Conservation (phyloP, 371 early-diverging fungal species). For the Nematocida ironsii region DNA sequence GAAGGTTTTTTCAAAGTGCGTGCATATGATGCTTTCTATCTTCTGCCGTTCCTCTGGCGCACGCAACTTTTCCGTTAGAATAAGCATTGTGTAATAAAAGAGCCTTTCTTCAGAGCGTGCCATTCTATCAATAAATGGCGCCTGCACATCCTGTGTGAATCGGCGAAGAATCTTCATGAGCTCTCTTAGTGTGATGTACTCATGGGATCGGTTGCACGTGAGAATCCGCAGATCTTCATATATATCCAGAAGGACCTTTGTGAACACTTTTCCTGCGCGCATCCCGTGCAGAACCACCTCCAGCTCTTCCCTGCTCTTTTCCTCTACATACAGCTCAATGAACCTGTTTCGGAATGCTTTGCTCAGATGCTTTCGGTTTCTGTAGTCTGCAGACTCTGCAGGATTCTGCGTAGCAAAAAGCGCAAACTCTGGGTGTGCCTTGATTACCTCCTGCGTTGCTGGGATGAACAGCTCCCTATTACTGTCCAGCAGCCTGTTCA, state of each 20-base stretch:
- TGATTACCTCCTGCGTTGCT: conserved; percentile 87
- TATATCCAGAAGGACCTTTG: conserved; percentile 21
- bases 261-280: conserved; percentile 50
- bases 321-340: conserved; percentile 72
- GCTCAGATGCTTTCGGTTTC: conserved; percentile 94
- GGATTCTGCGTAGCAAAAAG: conserved; percentile 99
- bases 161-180: conserved; percentile 50
- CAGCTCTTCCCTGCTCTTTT: conserved; percentile 44
- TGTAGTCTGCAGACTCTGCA: conserved; percentile 80
- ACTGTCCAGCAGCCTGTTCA: conserved; percentile 96
- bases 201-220: conserved; percentile 43
- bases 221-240: conserved; percentile 47
- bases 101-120: conserved; percentile 13
- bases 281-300: conserved; percentile 41
- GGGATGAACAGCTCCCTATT: conserved; percentile 93
- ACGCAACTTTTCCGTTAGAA: conserved; percentile 51
- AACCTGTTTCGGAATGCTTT: conserved; percentile 98
- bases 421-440: conserved; percentile 92
- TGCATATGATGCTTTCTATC: conserved; percentile 8
- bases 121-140: conserved; percentile 23
- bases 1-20: conserved; percentile 21
- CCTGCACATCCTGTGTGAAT: conserved; percentile 14
- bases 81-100: conserved; percentile 51
- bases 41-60: conserved; percentile 22
- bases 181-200: conserved; percentile 55